Conservation (phyloP, 306 rosid species). For the Hylodesmum podocarpum region DNA sequence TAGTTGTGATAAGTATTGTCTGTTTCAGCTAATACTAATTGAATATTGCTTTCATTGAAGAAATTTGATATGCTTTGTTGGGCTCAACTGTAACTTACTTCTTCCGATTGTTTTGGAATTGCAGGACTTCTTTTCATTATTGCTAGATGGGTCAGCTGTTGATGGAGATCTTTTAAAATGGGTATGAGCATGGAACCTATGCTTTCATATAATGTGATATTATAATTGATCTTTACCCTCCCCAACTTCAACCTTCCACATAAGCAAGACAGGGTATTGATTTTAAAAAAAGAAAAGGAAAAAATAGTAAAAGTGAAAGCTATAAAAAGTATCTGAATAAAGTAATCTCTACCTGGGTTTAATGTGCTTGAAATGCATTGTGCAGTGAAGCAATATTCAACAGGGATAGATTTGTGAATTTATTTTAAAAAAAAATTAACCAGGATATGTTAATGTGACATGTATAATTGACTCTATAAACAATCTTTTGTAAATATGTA, state of each 20-base stretch:
- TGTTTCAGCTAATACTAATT: slow-evolving; percentile 2
- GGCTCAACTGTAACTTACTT: slow-evolving; percentile 9
- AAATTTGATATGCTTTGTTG: neutral
- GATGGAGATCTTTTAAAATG: slow-evolving; percentile 89
- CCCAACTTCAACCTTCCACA: neutral
- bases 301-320: neutral
- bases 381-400: neutral
- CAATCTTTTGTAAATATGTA: neutral
- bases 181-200: slow-evolving; percentile 51
- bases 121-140: slow-evolving; percentile 76
- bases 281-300: neutral
- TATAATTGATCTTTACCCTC: neutral
- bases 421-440: neutral
- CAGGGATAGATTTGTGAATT: neutral
- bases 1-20: neutral
- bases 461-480: neutral
- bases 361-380: neutral
- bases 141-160: slow-evolving; percentile 64
- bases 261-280: neutral
- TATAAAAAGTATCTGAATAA: neutral
- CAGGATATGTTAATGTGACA: neutral
- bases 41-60: neutral
- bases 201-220: neutral
- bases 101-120: slow-evolving; percentile 21
- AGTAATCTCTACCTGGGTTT: neutral